A percentile compares a stretch with the other conserved stretches of the same genome.
Evolutionary conservation across 140 eudicot genomes (phyloP).

Genomic region (Flaveria floridana): DNA sequence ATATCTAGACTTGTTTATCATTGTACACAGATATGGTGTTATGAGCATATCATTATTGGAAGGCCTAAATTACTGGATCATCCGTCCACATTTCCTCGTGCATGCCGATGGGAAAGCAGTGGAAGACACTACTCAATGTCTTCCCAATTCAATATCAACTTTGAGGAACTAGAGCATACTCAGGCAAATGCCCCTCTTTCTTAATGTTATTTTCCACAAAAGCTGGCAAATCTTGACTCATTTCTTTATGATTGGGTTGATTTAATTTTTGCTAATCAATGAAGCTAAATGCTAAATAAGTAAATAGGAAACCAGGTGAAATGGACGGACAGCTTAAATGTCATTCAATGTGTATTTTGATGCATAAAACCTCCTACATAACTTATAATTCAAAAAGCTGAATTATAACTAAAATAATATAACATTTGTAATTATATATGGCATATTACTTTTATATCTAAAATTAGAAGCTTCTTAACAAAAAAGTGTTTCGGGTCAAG

Average conservation of each 20-base stretch:
- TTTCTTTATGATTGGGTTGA: slow-evolving; percentile 1
- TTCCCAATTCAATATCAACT: slow-evolving; percentile 32
- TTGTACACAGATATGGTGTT: slow-evolving; percentile 55
- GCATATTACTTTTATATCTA: not conserved
- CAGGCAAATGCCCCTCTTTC: slow-evolving; percentile 35
- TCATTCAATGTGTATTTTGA: not conserved
- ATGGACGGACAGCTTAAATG: no score
- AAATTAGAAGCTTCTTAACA: not conserved
- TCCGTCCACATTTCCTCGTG: slow-evolving; percentile 48
- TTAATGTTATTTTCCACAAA: not conserved
- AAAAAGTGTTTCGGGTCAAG: not conserved
- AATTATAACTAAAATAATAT: not conserved
- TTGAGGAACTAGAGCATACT: slow-evolving; percentile 42
- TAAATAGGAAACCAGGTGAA: slow-evolving; percentile 4
- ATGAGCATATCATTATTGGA: slow-evolving; percentile 57
- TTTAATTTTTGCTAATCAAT: not conserved
- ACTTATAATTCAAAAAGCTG: not conserved
- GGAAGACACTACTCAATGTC: slow-evolving; percentile 22
- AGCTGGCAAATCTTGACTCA: not conserved
- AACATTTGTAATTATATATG: not conserved
- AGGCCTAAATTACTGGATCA: slow-evolving; percentile 45
- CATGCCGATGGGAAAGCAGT: slow-evolving; percentile 59
- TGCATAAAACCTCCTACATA: not conserved
- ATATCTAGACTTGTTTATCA: slow-evolving; percentile 17
- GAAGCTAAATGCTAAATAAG: not conserved